Base-by-base conservation (phyloP, 1,284 basidiomycete genomes). In the Marasmius sp. region DNA sequence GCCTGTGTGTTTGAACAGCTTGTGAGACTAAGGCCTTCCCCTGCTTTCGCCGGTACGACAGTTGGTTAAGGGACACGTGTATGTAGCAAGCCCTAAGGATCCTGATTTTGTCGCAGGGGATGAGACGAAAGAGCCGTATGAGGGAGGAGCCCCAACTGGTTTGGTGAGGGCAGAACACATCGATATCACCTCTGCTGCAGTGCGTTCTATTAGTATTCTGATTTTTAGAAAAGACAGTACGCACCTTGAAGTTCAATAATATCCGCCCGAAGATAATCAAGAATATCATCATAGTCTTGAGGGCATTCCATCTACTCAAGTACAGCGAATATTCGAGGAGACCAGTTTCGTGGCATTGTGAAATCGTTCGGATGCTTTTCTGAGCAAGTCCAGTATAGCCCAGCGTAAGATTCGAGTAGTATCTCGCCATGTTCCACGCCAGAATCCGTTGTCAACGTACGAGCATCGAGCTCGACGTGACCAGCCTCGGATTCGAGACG, bases 41-140 rank as follows among this genome's bases (percentile, higher is more conserved):
- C 95, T 7, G 92, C 95, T 75, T 91, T 94, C 57, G 89, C 70
- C 10, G 94, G 91, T 0, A 85, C 77, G 60, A 82, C 79, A 4
- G 76, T 77, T 11, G 4, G 76, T 77, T 11, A 76, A 69, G n/a
- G 82, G 79, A 67, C 91, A 85, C 38, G 91, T 88, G 74, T 94
- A 97, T 2, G 93, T 88, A 11, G 90, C 93, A 6, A 96, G 94
- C 20, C 95, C 95, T 62, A 93, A 95, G 68, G 97, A 96, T n/a
- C n/a, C n/a, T 0, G 86, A 82, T 71, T 90, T 94, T 6, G 65
- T 72, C 70, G 3, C 92, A 93, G 67, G 95, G 95, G 6, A 93
- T 95, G 78, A 95, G 95, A 78, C n/a, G n/a, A 96, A 96, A 0
- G 87, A 86, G 71, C 94, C 84, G 70, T 88, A 97, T 16, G 76